These are phyloP conservation scores for Kodamaea neixiangensis DNA, from an alignment of 805 yeast genomes.

Conservation along the genomic window DNA sequence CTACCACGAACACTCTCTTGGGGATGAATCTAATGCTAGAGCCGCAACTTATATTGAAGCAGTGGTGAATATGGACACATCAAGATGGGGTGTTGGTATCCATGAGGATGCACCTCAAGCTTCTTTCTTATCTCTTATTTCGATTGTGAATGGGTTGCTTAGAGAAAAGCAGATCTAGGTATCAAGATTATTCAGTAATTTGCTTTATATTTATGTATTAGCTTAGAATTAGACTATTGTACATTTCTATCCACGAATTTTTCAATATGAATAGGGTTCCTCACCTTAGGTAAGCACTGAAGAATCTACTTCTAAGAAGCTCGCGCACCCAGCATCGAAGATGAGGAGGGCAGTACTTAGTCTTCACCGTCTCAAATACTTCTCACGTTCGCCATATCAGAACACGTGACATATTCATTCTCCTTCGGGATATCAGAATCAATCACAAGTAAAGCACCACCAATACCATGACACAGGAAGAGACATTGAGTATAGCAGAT, in stretches of 20 bases:
- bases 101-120: slow-evolving; percentile 90
- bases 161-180: slow-evolving; percentile 10
- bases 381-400: too few relatives aligned
- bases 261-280: not conserved
- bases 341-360: too few relatives aligned
- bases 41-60: slow-evolving; percentile 73
- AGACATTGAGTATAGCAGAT: slow-evolving; percentile 45
- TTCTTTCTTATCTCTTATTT: slow-evolving; percentile 66
- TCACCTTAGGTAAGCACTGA: too few relatives aligned
- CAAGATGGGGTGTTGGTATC: slow-evolving; percentile 89
- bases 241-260: not conserved
- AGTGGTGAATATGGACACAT: slow-evolving; percentile 21
- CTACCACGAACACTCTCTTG: slow-evolving; percentile 80
- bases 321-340: too few relatives aligned
- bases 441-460: not conserved
- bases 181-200: not conserved
- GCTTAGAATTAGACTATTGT: too few relatives aligned
- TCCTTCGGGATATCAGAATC: not conserved
- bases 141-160: slow-evolving; percentile 57
- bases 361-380: too few relatives aligned
- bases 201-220: too few relatives aligned
- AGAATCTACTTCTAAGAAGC: too few relatives aligned
- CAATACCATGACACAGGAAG: slow-evolving; percentile 31
- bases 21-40: slow-evolving; percentile 65
- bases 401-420: not conserved